Percentiles rank a stretch among this genome's conserved stretches.
Evolutionary conservation across 1,284 basidiomycete genomes (phyloP).

Genomic region (Moniliophthora roreri): DNA sequence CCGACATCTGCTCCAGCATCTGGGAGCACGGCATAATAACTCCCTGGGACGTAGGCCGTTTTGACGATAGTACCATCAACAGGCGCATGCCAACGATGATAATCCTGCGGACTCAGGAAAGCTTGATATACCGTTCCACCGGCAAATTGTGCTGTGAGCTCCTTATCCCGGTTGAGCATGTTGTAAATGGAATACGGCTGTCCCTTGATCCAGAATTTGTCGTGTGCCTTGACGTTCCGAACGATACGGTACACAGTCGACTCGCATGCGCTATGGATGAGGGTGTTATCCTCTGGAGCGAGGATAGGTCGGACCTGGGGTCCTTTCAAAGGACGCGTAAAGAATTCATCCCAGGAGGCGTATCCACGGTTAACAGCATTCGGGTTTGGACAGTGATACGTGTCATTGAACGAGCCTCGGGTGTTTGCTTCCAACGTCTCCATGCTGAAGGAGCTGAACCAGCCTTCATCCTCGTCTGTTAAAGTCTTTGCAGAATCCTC

Average conservation of each 20-base stretch:
- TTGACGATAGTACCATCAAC: constrained; percentile 38
- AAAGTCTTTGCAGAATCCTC: constrained; percentile 8
- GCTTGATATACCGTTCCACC: constrained; percentile 45
- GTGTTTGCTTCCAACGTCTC: no score
- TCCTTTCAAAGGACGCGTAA: constrained; percentile 44
- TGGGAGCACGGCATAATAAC: constrained; percentile 36
- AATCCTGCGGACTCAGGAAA: constrained; percentile 39
- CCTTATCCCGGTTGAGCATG: background rate
- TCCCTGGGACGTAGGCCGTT: constrained; percentile 34
- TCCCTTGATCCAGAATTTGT: constrained; percentile 31
- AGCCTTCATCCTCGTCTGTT: constrained; percentile 9
- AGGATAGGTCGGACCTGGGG: constrained; percentile 41
- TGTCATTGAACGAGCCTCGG: constrained; percentile 22
- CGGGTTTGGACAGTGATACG: constrained; percentile 39
- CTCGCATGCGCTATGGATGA: constrained; percentile 35
- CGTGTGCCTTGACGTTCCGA: constrained; percentile 23
- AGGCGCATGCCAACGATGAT: constrained; percentile 46
- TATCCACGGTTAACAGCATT: constrained; percentile 38
- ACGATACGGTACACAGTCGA: constrained; percentile 33
- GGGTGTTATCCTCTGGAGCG: constrained; percentile 1
- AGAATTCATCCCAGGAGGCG: constrained; percentile 58
- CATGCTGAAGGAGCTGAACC: background rate
- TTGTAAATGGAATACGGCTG: constrained; percentile 32
- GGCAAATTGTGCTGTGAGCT: constrained; percentile 22
- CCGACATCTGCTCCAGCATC: background rate